Evolutionary conservation across 1,284 basidiomycete genomes (phyloP), one percentile per base, ranked within the genome.

Genomic region (Trichosporon faecale): DNA sequence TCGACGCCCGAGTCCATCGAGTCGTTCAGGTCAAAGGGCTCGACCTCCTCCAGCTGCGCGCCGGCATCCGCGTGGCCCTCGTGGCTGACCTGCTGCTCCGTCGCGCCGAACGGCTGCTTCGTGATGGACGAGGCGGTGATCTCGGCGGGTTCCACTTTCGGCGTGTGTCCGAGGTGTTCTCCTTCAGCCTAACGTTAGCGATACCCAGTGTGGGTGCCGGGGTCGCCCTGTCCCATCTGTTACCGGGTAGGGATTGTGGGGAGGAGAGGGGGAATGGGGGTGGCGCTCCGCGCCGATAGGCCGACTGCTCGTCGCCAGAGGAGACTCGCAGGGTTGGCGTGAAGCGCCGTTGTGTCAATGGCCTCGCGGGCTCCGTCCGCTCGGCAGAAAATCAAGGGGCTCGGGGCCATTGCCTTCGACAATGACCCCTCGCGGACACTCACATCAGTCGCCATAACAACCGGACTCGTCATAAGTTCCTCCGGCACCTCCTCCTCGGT

Each of bases 401-500:
- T 14, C 40, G 29, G 3, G 11, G 27, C 57, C 23, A 8, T 9
- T 9, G 57, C 27, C 37, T 52, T 52, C 49, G 49, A 18, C 52
- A 27, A 9, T 18, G 52, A n/a, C n/a, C n/a, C n/a, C 52, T 60
- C 55, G 25, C 11, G 12, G 27, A 8, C 11, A 75, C 80, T 75
- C 68, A 83, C 80, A 57, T 84, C 80, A 3, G 79, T 79, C 2
- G 85, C 79, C 66, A 77, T 86, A 21, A 95, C 88, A 23, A 96
- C 85, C 25, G 97, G 97, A 83, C 92, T 94, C 0, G 97, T 99
- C 75, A 96, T 91, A 70, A 99, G 88, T 78, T 95, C 93, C 63
- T 90, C 91, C 1, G 97, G 96, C 37, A 99, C 90, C 73, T 95
- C 92, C 66, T 91, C 92, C 61, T 97, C 94, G 1, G 96, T 98